Base-by-base conservation (phyloP, 371 early-diverging fungal genomes). In the Capillidium rhysosporum region DNA sequence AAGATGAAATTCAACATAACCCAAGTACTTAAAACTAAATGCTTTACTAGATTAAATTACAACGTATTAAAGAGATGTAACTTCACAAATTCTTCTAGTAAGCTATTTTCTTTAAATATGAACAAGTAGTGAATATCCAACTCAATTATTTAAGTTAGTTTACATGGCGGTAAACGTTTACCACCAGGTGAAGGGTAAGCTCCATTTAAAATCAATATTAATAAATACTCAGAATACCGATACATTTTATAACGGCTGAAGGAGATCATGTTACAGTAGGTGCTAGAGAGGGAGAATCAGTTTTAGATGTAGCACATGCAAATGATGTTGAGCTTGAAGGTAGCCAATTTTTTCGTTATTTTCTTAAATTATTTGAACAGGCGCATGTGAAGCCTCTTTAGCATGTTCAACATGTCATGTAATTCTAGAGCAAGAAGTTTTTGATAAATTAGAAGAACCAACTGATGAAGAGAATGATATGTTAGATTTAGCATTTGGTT, bases 391-490 rank as follows among this genome's bases (percentile, higher is more conserved):
- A 68, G 97, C 92, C 21, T 94, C 91, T 1, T 66, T 90, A 58
- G 96, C 93, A 1, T 92, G 93, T 60, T 91, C 92, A 9, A 92
- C 93, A 1, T 94, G 99, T 68, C 99, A 99, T 65, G 89, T 99
- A 48, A 84, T 98, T 51, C 67, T 91, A 54, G 92, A 91, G 1
- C 82, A 77, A 18, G 70, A 80, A 30, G 73, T 84, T 56, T 99
- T 81, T 67, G 79, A 90, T 46, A 80, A 76, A 59, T 70, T 97
- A 56, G 83, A 81, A 49, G 93, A 92, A 59, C 94, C 98, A 4
- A 76, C 86, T 1, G 98, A 98, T 60, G 96, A 97, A 66, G 99
- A 99, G 60, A 92, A 96, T 62, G 99, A 99, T 69, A 92, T 99
- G 89, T 68, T 99, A 49, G 99, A 99, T 69, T 66, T 94, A 62